A percentile compares a stretch with the other conserved stretches of the same genome.
Evolutionary conservation across 371 early-diverging fungal species (phyloP).

Genomic region (Zychaea mexicana): DNA sequence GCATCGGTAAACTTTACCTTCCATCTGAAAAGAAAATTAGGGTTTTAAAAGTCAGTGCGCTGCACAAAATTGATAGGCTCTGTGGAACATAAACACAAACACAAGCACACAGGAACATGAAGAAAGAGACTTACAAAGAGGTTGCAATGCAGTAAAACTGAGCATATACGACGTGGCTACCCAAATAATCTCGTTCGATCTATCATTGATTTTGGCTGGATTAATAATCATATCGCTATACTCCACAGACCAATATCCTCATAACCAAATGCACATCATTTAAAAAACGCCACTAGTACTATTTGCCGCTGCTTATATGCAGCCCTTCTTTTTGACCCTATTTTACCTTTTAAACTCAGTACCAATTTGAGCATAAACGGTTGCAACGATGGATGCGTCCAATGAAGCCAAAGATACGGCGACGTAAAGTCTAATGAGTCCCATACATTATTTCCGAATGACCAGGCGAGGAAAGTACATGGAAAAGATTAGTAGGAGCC

Average conservation of each 20-base stretch:
- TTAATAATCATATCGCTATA: no score
- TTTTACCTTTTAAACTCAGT: conserved; percentile 66
- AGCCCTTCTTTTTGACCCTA: not conserved
- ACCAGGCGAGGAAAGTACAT: no score
- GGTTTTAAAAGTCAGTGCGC: not conserved
- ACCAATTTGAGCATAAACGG: conserved; percentile 76
- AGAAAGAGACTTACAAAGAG: conserved; percentile 58
- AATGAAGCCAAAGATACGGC: conserved; percentile 70
- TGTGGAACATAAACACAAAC: no score
- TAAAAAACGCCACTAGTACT: no score
- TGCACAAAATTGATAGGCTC: not conserved
- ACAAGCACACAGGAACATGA: no score
- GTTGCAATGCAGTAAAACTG: conserved; percentile 76
- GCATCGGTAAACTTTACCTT: not conserved
- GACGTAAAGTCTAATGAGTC: conserved; percentile 41
- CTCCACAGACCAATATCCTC: no score
- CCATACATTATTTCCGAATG: no score
- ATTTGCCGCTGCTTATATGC: not conserved
- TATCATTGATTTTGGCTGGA: conserved; percentile 13
- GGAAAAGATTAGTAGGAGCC: not conserved
- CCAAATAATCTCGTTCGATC: conserved; percentile 68
- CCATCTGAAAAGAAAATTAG: conserved; percentile 3
- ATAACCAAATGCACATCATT: no score
- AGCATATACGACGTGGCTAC: conserved; percentile 77
- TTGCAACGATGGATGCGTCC: conserved; percentile 84